Evolutionary conservation across 2,329 filamentous ascomycete genomes (phyloP), one percentile per base, ranked within the genome.

Genomic region (Dactylellina leptospora): DNA sequence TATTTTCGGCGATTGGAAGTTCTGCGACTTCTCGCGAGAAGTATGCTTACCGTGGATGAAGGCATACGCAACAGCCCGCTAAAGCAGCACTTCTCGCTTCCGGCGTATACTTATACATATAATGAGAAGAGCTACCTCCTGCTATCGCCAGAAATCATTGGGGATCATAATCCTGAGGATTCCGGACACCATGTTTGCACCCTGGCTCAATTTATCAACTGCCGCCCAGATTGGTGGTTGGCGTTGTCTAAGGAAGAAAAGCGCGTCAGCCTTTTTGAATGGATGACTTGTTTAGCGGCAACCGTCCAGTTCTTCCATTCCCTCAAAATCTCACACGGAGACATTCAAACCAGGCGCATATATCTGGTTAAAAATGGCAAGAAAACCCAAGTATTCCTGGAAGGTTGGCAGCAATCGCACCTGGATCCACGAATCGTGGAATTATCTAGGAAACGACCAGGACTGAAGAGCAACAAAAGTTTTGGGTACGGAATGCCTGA

Each of bases 231-330:
- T 20, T 72, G 68, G 68, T 72, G 68, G 68, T 25, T 64, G 4
- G 60, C 38, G 10, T 27, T 72, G n/a, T 55, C 58, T 3, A 72
- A 72, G 40, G 68, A 72, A 27, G 68, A 72, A 18, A 72, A 72
- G 40, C 42, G 51, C n/a, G 25, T 44, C 6, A 44, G 51, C 5
- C 33, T 72, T 3, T 54, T 72, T 18, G 68, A 59, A 27, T 72
- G 68, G 68, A 64, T 72, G 68, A 54, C 68, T 3, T 72, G 68
- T 27, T 25, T 72, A 3, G 68, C 68, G n/a, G 51, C 68, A 13
- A 64, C 59, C 9, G 51, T 72, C 11, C 38, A 63, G 3, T 55
- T 72, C 22, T 72, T 72, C 36, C 68, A 72, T 18, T 53, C 68
- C 11, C 50, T 72, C 6, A 72, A 72, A 28, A 18, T 72, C 27